These are phyloP conservation scores for Diaporthe sp. DNA, from an alignment of 2,329 filamentous ascomycete species.

Conservation along the genomic window DNA sequence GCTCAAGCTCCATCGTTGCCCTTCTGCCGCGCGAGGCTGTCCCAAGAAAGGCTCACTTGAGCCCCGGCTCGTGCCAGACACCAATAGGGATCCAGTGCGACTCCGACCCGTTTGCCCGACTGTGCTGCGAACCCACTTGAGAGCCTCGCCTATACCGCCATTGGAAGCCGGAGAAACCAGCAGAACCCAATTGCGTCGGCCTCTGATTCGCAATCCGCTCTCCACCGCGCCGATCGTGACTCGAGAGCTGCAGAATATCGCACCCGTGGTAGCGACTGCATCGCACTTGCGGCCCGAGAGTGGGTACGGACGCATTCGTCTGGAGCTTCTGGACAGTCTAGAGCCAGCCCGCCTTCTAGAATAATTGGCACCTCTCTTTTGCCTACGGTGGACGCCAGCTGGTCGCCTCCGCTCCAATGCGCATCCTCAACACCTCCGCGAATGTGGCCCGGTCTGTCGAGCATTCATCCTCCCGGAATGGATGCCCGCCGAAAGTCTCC, in stretches of 20 bases:
- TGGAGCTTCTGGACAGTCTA: slow-evolving; percentile 33
- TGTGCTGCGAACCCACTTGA: slow-evolving; percentile 21
- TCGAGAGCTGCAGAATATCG: slow-evolving; percentile 32
- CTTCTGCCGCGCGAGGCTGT: not conserved
- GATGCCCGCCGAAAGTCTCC: slow-evolving; percentile 41
- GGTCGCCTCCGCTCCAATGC: slow-evolving; percentile 41
- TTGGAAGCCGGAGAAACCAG: slow-evolving; percentile 24
- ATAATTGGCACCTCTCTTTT: slow-evolving; percentile 37
- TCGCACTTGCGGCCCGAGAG: slow-evolving; percentile 35
- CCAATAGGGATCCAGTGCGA: slow-evolving; percentile 11
- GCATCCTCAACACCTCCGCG: slow-evolving; percentile 36
- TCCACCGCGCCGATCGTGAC: slow-evolving; percentile 35
- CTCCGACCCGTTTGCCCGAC: slow-evolving; percentile 19
- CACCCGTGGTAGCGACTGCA: slow-evolving; percentile 28
- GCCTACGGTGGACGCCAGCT: slow-evolving; percentile 35
- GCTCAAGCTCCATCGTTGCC: not conserved
- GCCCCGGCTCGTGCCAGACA: not conserved
- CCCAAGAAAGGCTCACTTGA: not conserved
- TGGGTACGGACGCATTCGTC: slow-evolving; percentile 35
- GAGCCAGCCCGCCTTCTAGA: slow-evolving; percentile 32
- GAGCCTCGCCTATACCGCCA: slow-evolving; percentile 23
- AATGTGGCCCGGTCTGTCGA: slow-evolving; percentile 40
- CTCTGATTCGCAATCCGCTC: slow-evolving; percentile 35
- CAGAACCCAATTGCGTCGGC: slow-evolving; percentile 20
- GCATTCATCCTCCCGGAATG: slow-evolving; percentile 40